A percentile compares a stretch with the other conserved stretches of the same genome.
Evolutionary conservation across 768 basidiomycete species (phyloP).

Genomic region (Russula sp.): DNA sequence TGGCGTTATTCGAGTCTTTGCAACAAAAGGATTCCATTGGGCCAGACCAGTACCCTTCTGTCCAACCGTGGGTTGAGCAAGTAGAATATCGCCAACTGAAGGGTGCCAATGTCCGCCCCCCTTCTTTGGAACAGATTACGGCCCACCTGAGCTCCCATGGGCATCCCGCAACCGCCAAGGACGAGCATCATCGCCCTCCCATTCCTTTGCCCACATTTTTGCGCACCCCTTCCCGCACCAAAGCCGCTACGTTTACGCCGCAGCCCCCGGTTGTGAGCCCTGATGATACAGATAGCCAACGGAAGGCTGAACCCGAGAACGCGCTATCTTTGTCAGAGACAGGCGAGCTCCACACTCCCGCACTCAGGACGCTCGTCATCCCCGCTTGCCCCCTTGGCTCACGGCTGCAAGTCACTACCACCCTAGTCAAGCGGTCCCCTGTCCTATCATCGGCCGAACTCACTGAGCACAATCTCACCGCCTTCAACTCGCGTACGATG

Average conservation of each 20-base stretch:
- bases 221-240: constrained; percentile 8
- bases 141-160: constrained; percentile 48
- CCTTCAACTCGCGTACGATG: constrained; percentile 47
- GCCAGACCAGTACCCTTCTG: constrained; percentile 17
- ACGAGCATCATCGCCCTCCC: constrained; percentile 26
- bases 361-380: constrained; percentile 33
- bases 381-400: constrained; percentile 31
- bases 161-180: constrained; percentile 27
- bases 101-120: constrained; percentile 34
- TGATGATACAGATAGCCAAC: neutral
- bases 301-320: neutral
- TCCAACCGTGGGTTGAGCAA: constrained; percentile 57
- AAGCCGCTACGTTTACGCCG: neutral
- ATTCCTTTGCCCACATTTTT: constrained; percentile 35
- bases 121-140: constrained; percentile 73
- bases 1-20: constrained; percentile 50
- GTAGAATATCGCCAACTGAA: constrained; percentile 47
- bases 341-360: constrained; percentile 25
- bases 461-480: constrained; percentile 46
- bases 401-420: constrained; percentile 44
- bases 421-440: constrained; percentile 43
- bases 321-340: constrained; percentile 18
- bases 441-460: constrained; percentile 41
- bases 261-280: neutral
- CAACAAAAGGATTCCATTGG: constrained; percentile 21